Percentiles rank a stretch among this genome's conserved stretches.
phyloP scores from a whole-genome alignment of 2,329 filamentous ascomycete species.

The Penicillium sp. region DNA sequence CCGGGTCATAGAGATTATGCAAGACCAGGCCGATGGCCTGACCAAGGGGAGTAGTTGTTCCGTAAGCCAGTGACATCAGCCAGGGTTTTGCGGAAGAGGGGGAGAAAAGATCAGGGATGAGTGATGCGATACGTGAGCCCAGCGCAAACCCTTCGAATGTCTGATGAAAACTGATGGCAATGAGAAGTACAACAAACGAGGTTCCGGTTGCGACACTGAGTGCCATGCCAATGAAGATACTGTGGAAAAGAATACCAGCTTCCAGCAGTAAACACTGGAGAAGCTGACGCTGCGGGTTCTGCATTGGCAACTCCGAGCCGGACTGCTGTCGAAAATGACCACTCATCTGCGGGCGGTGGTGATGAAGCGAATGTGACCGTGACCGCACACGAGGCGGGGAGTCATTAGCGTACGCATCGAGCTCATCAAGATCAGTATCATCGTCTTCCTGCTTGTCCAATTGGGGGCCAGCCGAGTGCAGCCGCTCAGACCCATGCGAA shows the following conservation, averaged over 20 bases:
- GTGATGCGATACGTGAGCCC: conserved; percentile 78
- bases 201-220: conserved; percentile 78
- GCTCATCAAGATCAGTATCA: conserved; percentile 58
- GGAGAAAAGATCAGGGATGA: conserved; percentile 66
- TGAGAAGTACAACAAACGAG: conserved; percentile 74
- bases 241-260: conserved; percentile 82
- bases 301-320: conserved; percentile 39
- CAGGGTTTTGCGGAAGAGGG: conserved; percentile 72
- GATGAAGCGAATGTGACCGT: conserved; percentile 11
- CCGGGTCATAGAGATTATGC: conserved; percentile 77
- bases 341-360: conserved; percentile 11
- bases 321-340: conserved; percentile 24
- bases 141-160: conserved; percentile 87
- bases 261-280: conserved; percentile 78
- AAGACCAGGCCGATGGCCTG: conserved; percentile 79
- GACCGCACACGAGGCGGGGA: conserved; percentile 14
- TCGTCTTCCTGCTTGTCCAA: conserved; percentile 54
- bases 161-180: conserved; percentile 82
- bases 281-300: conserved; percentile 65
- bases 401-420: conserved; percentile 32
- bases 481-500: conserved; percentile 19
- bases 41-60: conserved; percentile 74
- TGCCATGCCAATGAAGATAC: conserved; percentile 84
- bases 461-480: conserved; percentile 18
- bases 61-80: conserved; percentile 65